These are phyloP conservation scores for Rhododendron williamsianum DNA, from an alignment of 148 eudicot genomes.

Conservation along the genomic window DNA sequence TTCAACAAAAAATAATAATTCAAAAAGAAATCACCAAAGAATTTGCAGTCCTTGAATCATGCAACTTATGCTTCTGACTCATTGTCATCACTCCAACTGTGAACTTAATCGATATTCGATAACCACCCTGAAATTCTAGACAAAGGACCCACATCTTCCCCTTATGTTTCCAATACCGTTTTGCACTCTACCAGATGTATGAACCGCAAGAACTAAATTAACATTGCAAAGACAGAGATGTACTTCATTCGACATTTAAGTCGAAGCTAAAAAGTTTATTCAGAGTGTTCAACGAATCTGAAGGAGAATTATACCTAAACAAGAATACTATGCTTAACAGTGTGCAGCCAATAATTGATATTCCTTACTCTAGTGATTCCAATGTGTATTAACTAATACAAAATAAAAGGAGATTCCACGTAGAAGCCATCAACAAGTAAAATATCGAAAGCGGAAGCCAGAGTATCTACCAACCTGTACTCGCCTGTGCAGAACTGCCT, in stretches of 20 bases:
- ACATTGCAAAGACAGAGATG: background rate
- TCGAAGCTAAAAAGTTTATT: background rate
- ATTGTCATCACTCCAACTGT: background rate
- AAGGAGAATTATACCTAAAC: background rate
- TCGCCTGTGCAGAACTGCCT: conserved; percentile 98
- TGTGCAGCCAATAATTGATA: background rate
- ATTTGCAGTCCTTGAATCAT: background rate
- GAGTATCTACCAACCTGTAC: conserved; percentile 50
- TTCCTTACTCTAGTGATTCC: background rate
- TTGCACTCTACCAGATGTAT: background rate
- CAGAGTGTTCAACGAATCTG: background rate
- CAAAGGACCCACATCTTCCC: background rate
- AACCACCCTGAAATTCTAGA: background rate
- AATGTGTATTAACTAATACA: background rate
- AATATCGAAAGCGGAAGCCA: background rate
- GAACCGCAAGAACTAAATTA: background rate
- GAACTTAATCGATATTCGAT: background rate
- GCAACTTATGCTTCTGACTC: background rate
- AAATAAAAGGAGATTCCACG: background rate
- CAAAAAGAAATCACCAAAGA: too few relatives aligned
- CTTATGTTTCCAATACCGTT: background rate
- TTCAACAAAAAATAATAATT: background rate
- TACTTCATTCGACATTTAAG: background rate
- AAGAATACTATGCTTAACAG: background rate
- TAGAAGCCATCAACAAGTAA: conserved; percentile 1